phyloP scores from a whole-genome alignment of 192 early-diverging fungal genomes.

The Linnemannia exigua region DNA sequence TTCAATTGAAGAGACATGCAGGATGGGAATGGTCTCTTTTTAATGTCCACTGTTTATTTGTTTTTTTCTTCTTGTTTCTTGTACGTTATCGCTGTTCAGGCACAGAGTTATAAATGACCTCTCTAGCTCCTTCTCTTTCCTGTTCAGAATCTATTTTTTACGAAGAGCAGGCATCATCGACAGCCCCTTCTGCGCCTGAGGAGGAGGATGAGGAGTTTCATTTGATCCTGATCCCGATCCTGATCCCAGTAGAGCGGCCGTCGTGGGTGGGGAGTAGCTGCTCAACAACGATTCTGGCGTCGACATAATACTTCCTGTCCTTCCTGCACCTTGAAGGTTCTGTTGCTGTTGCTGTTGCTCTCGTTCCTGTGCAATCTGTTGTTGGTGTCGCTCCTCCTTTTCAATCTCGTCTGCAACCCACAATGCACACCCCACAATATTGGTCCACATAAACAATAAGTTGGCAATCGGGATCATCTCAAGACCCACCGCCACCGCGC shows the following conservation, averaged over 20 bases:
- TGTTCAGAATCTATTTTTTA: neutral
- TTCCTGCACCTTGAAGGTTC: neutral
- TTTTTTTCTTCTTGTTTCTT: too few species aligned
- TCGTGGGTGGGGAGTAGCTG: neutral
- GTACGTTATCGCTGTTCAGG: too few species aligned
- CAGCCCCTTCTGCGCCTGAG: neutral
- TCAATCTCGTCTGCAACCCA: slow-evolving; percentile 55
- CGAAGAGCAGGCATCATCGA: neutral
- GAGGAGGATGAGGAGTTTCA: neutral
- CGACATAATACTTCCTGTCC: neutral
- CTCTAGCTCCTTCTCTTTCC: too few species aligned
- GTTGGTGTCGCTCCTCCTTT: slow-evolving; percentile 25
- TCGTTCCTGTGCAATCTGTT: slow-evolving; percentile 11
- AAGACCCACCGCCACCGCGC: slow-evolving; percentile 64
- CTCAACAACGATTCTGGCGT: neutral
- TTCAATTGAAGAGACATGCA: too few species aligned
- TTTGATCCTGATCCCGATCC: neutral
- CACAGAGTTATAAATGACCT: neutral
- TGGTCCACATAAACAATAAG: slow-evolving; percentile 78
- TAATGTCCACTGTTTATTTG: too few species aligned
- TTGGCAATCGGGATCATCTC: slow-evolving; percentile 75
- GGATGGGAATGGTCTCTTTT: too few species aligned
- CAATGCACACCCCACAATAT: slow-evolving; percentile 67
- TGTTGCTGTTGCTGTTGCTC: slow-evolving; percentile 8
- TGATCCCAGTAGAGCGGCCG: neutral